phyloP scores from a whole-genome alignment of 129 eudicot genomes.

The Escallonia herrerae region DNA sequence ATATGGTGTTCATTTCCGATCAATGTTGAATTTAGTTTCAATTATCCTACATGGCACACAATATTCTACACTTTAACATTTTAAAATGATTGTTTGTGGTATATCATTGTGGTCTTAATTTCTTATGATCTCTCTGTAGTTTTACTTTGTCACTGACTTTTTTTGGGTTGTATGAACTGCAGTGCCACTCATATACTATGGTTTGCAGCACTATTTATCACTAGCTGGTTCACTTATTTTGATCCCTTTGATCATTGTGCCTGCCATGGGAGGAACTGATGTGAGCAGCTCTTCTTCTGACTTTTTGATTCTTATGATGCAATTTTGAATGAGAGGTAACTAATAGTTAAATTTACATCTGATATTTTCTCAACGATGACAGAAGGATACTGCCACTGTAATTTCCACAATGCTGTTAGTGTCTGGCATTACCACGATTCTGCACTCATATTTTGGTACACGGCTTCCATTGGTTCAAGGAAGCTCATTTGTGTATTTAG shows the following conservation, averaged over 20 bases:
- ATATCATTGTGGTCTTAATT: background rate
- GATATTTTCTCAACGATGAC: slow-evolving; percentile 14
- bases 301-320: slow-evolving; percentile 6
- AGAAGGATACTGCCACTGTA: slow-evolving; percentile 87
- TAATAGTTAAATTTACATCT: slow-evolving; percentile 1
- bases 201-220: slow-evolving; percentile 87
- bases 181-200: slow-evolving; percentile 58
- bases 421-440: slow-evolving; percentile 76
- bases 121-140: background rate
- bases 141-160: background rate
- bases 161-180: slow-evolving; percentile 27
- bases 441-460: slow-evolving; percentile 79
- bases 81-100: background rate
- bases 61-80: background rate
- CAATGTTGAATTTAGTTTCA: background rate
- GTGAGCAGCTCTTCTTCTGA: slow-evolving; percentile 37
- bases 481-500: slow-evolving; percentile 87
- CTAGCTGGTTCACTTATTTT: slow-evolving; percentile 83
- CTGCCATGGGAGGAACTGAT: slow-evolving; percentile 94
- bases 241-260: slow-evolving; percentile 69
- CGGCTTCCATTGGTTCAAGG: slow-evolving; percentile 97
- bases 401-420: slow-evolving; percentile 80
- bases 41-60: background rate
- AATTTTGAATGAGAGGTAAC: background rate
- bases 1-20: background rate